Evolutionary conservation across 1,284 basidiomycete species (phyloP), one percentile per base, ranked within the genome.

Genomic region (Puccinia horiana): DNA sequence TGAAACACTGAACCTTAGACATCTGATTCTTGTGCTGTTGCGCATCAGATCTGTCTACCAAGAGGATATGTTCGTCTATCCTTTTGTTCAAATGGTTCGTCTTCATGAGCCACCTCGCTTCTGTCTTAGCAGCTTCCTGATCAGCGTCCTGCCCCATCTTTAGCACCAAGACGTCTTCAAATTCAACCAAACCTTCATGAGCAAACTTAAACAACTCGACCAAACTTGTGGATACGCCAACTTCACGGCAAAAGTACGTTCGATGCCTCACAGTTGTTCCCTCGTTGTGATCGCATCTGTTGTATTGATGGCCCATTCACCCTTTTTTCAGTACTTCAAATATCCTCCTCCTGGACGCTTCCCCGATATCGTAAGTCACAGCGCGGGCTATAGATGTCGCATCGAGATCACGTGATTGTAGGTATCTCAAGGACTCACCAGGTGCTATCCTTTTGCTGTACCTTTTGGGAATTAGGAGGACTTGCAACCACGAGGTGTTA

Each of bases 241-340:
- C 47, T 93, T 92, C 85, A 86, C 90, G 42, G 88, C 90, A 1
- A 90, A 90, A 83, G 89, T 92, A 61, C 91, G 89, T 0, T n/a
- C n/a, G n/a, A n/a, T n/a, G n/a, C 93, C 90, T 86, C 93, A 9
- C 54, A 42, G 14, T 29, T 42, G 12, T 1, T 23, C n/a, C n/a
- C n/a, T n/a, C n/a, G n/a, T n/a, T n/a, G n/a, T n/a, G n/a, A n/a
- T n/a, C n/a, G n/a, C n/a, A n/a, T n/a, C n/a, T n/a, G n/a, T n/a
- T n/a, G n/a, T n/a, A n/a, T n/a, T 47, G n/a, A 29, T 35, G 14
- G 14, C 72, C 0, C 29, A 74, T 35, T 35, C 29, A 18, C 16
- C 9, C 23, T 54, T 74, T 5, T 1, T 54, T 6, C 14, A 74
- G 72, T 54, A 32, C 26, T 26, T 54, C 0, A 32, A 23, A 52